These are phyloP conservation scores for Chaetomium globosum DNA, from an alignment of 2,329 filamentous ascomycete genomes.

Conservation along the genomic window DNA sequence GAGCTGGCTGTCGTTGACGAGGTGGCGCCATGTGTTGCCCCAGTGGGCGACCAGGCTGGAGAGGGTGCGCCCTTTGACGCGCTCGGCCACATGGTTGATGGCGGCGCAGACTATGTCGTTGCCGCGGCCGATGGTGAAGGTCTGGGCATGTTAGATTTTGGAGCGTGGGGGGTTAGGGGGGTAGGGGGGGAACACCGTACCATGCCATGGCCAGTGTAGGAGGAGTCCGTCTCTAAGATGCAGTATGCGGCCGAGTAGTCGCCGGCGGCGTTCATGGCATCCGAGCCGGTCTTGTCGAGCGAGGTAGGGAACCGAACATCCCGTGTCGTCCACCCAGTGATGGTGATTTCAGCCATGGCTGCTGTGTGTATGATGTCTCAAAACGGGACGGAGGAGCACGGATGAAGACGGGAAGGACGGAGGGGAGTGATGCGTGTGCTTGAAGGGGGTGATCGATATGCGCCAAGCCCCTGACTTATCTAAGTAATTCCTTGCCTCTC, in stretches of 20 bases:
- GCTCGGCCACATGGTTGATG: conserved; percentile 75
- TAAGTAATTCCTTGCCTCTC: conserved; percentile 16
- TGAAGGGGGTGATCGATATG: not conserved
- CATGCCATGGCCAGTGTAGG: conserved; percentile 76
- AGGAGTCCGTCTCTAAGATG: conserved; percentile 79
- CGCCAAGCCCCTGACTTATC: not conserved
- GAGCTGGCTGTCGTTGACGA: conserved; percentile 87
- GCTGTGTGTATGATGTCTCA: not conserved
- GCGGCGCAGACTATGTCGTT: conserved; percentile 91
- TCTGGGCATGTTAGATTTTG: conserved; percentile 44
- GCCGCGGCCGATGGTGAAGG: conserved; percentile 84
- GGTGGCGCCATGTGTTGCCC: conserved; percentile 86
- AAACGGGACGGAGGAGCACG: not conserved
- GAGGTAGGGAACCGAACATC: conserved; percentile 87
- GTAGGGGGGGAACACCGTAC: conserved; percentile 45
- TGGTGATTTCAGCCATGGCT: conserved; percentile 61
- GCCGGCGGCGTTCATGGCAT: conserved; percentile 93
- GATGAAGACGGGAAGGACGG: not conserved
- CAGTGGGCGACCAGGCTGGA: conserved; percentile 70
- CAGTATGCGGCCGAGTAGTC: conserved; percentile 96
- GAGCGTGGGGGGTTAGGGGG: not conserved
- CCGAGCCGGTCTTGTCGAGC: conserved; percentile 91
- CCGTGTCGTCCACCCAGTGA: conserved; percentile 70
- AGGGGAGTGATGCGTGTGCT: not conserved
- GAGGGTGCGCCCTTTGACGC: conserved; percentile 74